These are phyloP conservation scores for Melaleuca alternifolia DNA, from an alignment of 345 rosid genomes.

Conservation along the genomic window DNA sequence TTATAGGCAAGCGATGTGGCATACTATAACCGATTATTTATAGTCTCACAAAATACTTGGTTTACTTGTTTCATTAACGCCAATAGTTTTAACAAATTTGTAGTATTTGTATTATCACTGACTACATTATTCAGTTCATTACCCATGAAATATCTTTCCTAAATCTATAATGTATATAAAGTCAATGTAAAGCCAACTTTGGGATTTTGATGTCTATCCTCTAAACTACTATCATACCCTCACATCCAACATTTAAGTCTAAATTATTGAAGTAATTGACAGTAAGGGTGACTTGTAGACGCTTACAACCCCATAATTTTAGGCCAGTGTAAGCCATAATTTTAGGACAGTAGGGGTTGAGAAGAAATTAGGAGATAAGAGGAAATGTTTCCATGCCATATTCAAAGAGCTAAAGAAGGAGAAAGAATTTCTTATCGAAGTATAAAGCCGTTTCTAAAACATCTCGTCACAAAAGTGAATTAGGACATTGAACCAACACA, in stretches of 20 bases:
- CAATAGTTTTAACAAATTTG: background rate
- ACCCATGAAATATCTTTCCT: background rate
- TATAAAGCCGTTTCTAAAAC: too few species aligned
- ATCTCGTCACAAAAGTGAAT: too few species aligned
- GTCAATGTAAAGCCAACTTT: background rate
- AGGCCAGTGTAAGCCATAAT: too few species aligned
- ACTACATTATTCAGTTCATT: background rate
- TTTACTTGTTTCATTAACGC: background rate
- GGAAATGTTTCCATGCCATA: too few species aligned
- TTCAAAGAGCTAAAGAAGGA: too few species aligned
- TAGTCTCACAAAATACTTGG: background rate
- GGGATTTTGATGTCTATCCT: background rate
- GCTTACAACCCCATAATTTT: background rate
- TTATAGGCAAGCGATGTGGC: background rate
- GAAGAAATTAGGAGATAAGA: background rate
- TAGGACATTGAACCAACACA: too few species aligned
- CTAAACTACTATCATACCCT: background rate
- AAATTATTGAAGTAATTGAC: background rate
- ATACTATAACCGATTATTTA: background rate
- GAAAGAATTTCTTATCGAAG: too few species aligned
- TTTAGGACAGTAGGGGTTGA: background rate
- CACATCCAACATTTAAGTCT: background rate
- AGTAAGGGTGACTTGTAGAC: background rate
- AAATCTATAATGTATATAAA: background rate
- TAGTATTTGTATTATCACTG: background rate